Base-by-base conservation (phyloP, 768 basidiomycete genomes). In the Boletellus ananas region DNA sequence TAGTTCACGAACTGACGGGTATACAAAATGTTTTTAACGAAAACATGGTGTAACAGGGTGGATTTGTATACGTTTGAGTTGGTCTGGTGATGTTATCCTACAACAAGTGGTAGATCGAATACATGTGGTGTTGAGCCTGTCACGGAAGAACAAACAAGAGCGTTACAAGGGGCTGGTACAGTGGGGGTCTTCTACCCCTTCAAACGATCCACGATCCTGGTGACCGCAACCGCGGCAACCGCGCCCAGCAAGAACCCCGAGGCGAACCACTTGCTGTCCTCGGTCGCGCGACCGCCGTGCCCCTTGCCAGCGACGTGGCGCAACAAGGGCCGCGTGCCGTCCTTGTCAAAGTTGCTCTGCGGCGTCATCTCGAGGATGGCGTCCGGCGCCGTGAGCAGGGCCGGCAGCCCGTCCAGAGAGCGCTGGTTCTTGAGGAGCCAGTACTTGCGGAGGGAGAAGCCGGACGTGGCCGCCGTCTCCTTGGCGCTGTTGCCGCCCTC, bases 361-460 rank as follows among this genome's bases (percentile, higher is more conserved):
- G 56, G 60, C 0, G 45, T 17, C 43, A 43, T 31, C 9, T n/a
- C 21, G 9, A 55, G 50, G 6, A 58, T 35, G 10, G 57, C 53
- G 2, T 58, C 63, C 16, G 65, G 65, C 1, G 56, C 66, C 4
- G 57, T 61, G 9, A 54, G 40, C 43, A 85, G 54, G 1, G 75
- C 83, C 2, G 80, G 76, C 1, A 87, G 70, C 4, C 83, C 84
- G 51, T 85, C 83, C 45, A 85, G 60, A 47, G 81, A 83, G 17
- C 56, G 65, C 38, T 58, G n/a, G 59, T 85, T 86, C 37, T 72
- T 62, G 17, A 54, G 48, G 13, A 59, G 58, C 83, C 84, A 86
- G 62, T 82, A 83, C 6, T 63, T 58, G 56, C 69, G 76, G 52
- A 85, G 67, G 3, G 81, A 79, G 14, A 70, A 59, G 31, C 33